phyloP scores from a whole-genome alignment of 2,329 filamentous ascomycete species.

The Xenoacremonium recifei region DNA sequence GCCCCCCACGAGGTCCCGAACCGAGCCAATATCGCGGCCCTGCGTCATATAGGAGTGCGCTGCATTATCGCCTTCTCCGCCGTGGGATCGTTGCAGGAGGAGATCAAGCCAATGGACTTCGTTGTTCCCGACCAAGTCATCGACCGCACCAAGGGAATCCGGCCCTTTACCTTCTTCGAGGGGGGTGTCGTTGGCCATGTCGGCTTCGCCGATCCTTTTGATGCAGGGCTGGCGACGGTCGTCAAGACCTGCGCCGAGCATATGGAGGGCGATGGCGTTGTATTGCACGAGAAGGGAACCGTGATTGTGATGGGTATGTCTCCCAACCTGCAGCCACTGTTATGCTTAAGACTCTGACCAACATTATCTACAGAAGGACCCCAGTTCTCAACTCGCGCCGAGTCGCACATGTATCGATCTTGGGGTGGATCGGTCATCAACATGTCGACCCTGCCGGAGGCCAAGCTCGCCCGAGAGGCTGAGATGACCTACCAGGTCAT shows the following conservation, averaged over 20 bases:
- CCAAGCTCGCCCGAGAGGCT: slow-evolving; percentile 93
- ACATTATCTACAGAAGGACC: slow-evolving; percentile 78
- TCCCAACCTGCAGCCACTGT: neutral
- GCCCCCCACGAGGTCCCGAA: slow-evolving; percentile 94
- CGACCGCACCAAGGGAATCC: slow-evolving; percentile 91
- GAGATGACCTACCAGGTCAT: slow-evolving; percentile 98
- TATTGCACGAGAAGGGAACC: slow-evolving; percentile 79
- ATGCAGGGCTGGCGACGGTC: slow-evolving; percentile 71
- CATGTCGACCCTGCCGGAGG: slow-evolving; percentile 94
- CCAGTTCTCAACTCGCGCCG: slow-evolving; percentile 93
- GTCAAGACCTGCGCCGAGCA: slow-evolving; percentile 73
- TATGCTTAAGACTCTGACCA: no score
- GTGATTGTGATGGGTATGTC: slow-evolving; percentile 82
- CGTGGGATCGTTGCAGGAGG: slow-evolving; percentile 87
- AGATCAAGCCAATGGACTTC: slow-evolving; percentile 94
- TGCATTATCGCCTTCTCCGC: slow-evolving; percentile 93
- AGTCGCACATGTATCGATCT: slow-evolving; percentile 89
- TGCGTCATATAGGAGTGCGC: slow-evolving; percentile 84
- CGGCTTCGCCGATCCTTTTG: slow-evolving; percentile 94
- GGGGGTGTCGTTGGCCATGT: slow-evolving; percentile 90
- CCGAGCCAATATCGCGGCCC: slow-evolving; percentile 96
- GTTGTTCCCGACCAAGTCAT: slow-evolving; percentile 95
- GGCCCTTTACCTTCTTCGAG: slow-evolving; percentile 95
- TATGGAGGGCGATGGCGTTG: slow-evolving; percentile 80
- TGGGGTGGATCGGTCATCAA: slow-evolving; percentile 97